A percentile compares a stretch with the other conserved stretches of the same genome.
Conservation (phyloP, 2,329 filamentous ascomycete genomes). For the Ascochyta rabiei region DNA sequence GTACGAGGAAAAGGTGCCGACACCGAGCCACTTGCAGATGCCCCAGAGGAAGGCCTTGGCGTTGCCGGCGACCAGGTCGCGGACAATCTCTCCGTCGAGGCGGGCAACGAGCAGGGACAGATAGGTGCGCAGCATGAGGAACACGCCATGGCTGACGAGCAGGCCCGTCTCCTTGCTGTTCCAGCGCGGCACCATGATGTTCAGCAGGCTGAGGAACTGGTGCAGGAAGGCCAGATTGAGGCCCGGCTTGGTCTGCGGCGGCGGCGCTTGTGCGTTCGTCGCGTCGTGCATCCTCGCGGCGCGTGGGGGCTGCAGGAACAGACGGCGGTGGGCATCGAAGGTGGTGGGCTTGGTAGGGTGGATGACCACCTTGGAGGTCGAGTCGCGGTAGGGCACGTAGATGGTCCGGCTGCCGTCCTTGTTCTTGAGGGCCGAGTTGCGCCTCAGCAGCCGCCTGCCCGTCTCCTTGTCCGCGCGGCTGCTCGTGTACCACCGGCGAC, state of each 20-base stretch:
- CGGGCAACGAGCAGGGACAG: slow-evolving; percentile 91
- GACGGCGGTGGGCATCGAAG: slow-evolving; percentile 91
- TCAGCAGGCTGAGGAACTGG: slow-evolving; percentile 93
- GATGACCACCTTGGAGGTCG: slow-evolving; percentile 90
- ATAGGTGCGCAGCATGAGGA: slow-evolving; percentile 90
- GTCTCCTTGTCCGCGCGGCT: slow-evolving; percentile 79
- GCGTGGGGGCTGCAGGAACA: slow-evolving; percentile 90
- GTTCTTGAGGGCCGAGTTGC: slow-evolving; percentile 90
- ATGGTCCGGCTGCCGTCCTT: slow-evolving; percentile 96
- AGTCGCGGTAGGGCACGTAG: slow-evolving; percentile 88
- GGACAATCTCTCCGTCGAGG: slow-evolving; percentile 92
- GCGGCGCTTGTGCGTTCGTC: slow-evolving; percentile 70
- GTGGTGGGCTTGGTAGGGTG: slow-evolving; percentile 88
- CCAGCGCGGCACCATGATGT: slow-evolving; percentile 97
- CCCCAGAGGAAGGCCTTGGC: slow-evolving; percentile 88
- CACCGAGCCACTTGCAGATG: slow-evolving; percentile 91
- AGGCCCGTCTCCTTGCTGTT: slow-evolving; percentile 94
- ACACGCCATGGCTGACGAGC: slow-evolving; percentile 84
- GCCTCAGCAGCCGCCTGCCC: slow-evolving; percentile 79
- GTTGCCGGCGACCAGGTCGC: slow-evolving; percentile 94
- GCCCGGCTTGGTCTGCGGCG: slow-evolving; percentile 88
- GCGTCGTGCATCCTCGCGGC: slow-evolving; percentile 78
- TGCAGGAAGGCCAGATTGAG: slow-evolving; percentile 95
- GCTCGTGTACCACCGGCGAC: slow-evolving; percentile 76
- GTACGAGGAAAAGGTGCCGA: slow-evolving; percentile 92